Conservation (phyloP, 2,329 filamentous ascomycete species). For the Talaromyces verruculosus region DNA sequence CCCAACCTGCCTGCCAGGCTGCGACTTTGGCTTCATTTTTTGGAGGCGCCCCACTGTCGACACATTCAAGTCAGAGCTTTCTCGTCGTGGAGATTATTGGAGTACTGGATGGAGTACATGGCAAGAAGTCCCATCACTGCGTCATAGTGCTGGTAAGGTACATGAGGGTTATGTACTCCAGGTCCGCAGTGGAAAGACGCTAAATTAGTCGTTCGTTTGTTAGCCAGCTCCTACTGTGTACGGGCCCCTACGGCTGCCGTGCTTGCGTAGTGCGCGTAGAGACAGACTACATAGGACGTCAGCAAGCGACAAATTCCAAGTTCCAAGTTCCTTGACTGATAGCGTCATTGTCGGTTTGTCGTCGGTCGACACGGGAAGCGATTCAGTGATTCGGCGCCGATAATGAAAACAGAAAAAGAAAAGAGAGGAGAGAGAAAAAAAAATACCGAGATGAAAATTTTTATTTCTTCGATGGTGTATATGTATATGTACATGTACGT, state of each 20-base stretch:
- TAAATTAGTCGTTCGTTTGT: background rate
- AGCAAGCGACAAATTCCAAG: background rate
- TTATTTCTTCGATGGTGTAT: background rate
- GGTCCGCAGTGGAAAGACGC: background rate
- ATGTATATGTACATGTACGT: background rate
- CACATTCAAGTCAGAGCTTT: background rate
- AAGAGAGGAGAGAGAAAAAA: too few species aligned
- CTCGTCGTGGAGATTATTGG: background rate
- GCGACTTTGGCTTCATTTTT: background rate
- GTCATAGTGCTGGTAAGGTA: slow-evolving; percentile 6
- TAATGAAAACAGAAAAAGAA: background rate
- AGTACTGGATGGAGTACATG: background rate
- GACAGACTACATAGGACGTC: background rate
- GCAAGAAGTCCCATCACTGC: slow-evolving; percentile 4
- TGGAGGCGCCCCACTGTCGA: background rate
- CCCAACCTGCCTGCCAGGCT: background rate
- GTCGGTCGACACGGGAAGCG: too few species aligned
- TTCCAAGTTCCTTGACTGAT: background rate
- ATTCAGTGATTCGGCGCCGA: background rate
- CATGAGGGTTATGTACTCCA: slow-evolving; percentile 6
- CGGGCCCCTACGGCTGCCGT: background rate
- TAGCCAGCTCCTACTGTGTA: background rate
- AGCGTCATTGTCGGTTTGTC: slow-evolving; percentile 2
- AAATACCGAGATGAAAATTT: background rate
- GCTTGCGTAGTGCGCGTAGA: background rate